These are phyloP conservation scores for Begonia fuchsioides DNA, from an alignment of 306 rosid species.

Conservation along the genomic window DNA sequence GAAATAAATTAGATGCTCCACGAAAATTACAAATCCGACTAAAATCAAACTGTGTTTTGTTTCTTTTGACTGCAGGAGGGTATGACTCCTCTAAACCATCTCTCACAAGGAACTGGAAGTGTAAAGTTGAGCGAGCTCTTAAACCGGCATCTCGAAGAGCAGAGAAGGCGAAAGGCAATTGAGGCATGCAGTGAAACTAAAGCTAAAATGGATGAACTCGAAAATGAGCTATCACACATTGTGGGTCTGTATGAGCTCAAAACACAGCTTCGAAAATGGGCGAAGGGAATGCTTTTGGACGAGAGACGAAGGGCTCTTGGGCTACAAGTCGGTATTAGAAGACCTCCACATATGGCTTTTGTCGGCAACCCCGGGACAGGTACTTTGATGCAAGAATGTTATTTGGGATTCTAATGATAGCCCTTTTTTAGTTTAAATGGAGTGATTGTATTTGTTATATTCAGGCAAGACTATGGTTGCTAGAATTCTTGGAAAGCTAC, in stretches of 20 bases:
- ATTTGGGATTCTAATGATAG: not conserved
- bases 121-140: constrained; percentile 54
- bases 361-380: constrained; percentile 99
- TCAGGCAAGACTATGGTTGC: constrained; percentile 94
- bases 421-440: not conserved
- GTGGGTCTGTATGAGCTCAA: constrained; percentile 90
- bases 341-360: constrained; percentile 98
- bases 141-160: constrained; percentile 52
- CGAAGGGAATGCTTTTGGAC: constrained; percentile 97
- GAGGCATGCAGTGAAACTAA: constrained; percentile 85
- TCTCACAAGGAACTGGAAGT: constrained; percentile 63
- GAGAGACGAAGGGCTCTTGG: constrained; percentile 95
- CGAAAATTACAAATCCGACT: too few relatives aligned
- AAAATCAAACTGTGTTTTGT: not conserved
- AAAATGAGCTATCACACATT: constrained; percentile 56
- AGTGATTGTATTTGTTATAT: not conserved
- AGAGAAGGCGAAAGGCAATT: constrained; percentile 64
- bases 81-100: constrained; percentile 73
- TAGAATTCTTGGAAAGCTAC: constrained; percentile 81
- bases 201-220: constrained; percentile 81
- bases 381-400: constrained; percentile 10
- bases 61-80: constrained; percentile 64
- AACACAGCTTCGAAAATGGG: constrained; percentile 75
- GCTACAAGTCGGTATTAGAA: constrained; percentile 71
- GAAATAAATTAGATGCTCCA: too few relatives aligned